Evolutionary conservation across 2,329 filamentous ascomycete species (phyloP).

Genomic region (Tolypocladium pustulatum): DNA sequence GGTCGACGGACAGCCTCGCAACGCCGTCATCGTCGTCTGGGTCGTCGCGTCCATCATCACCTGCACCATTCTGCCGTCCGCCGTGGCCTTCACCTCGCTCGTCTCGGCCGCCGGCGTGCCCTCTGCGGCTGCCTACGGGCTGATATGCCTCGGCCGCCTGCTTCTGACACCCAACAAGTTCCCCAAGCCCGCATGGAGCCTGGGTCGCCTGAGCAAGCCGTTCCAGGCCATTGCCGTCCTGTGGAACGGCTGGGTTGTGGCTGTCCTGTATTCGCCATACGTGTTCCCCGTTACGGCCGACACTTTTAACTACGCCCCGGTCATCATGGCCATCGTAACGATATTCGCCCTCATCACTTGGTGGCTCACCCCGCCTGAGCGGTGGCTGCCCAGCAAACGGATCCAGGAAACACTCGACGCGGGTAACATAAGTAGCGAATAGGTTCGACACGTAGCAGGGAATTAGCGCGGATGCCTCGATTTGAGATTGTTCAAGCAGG

Average conservation of each 20-base stretch:
- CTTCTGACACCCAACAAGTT: constrained; percentile 31
- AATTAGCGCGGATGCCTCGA: neutral
- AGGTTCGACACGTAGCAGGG: neutral
- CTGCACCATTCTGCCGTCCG: constrained; percentile 47
- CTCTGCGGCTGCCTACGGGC: constrained; percentile 38
- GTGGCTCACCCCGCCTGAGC: neutral
- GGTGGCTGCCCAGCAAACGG: neutral
- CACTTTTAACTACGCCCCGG: constrained; percentile 37
- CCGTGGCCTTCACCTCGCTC: constrained; percentile 41
- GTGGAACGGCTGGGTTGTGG: constrained; percentile 40
- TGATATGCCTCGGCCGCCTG: constrained; percentile 37
- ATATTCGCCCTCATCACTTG: constrained; percentile 20
- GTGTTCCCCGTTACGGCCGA: constrained; percentile 29
- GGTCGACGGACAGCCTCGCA: constrained; percentile 43
- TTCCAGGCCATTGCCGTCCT: constrained; percentile 35
- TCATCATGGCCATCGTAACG: constrained; percentile 39
- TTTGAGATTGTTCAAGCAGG: neutral
- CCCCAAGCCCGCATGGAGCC: constrained; percentile 34
- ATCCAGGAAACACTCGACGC: neutral
- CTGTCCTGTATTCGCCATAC: constrained; percentile 35
- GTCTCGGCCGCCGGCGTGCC: constrained; percentile 42
- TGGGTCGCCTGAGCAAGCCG: constrained; percentile 31
- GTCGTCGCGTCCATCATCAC: constrained; percentile 40
- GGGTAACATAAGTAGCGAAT: neutral
- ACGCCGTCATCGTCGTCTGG: constrained; percentile 50